Evolutionary conservation across 2,329 filamentous ascomycete species (phyloP).

Genomic region (Nigrospora sphaerica): DNA sequence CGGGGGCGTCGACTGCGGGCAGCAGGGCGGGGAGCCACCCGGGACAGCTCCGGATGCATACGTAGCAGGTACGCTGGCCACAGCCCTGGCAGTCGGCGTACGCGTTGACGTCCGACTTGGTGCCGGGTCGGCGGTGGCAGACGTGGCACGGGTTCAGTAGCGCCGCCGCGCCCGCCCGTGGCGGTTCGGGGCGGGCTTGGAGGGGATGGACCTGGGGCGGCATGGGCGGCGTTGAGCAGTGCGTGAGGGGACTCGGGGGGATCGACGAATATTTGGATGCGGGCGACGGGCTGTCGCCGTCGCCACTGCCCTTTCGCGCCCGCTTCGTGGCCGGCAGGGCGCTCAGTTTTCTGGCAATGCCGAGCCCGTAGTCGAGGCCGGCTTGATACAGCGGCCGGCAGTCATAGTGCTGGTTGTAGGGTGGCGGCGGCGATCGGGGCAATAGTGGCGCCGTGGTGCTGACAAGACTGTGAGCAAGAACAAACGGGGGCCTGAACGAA

Average conservation of each 20-base stretch:
- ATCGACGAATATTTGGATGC: constrained; percentile 10
- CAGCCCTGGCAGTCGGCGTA: constrained; percentile 60
- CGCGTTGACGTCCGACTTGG: constrained; percentile 58
- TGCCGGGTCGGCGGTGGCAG: constrained; percentile 58
- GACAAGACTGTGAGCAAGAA: too few species aligned
- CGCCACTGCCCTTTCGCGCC: constrained; percentile 13
- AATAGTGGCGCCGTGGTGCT: too few species aligned
- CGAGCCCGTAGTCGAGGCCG: constrained; percentile 3
- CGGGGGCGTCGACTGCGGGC: constrained; percentile 2
- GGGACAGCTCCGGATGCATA: constrained; percentile 60
- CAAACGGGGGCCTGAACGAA: background rate
- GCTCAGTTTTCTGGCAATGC: constrained; percentile 16
- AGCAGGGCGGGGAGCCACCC: constrained; percentile 31
- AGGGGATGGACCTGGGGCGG: constrained; percentile 8
- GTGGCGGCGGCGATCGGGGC: too few species aligned
- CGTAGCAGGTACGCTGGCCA: constrained; percentile 54
- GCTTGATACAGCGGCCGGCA: constrained; percentile 1
- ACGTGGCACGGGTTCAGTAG: constrained; percentile 55
- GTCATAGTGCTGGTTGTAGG: too few species aligned
- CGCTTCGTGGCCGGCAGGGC: constrained; percentile 19
- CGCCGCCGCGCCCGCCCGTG: constrained; percentile 11
- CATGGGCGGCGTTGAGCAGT: constrained; percentile 11
- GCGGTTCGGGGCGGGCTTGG: constrained; percentile 5
- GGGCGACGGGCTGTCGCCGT: constrained; percentile 5
- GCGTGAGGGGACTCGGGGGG: constrained; percentile 16